Conservation (phyloP, 1,284 basidiomycete genomes). For the Leccinum pachyderme region DNA sequence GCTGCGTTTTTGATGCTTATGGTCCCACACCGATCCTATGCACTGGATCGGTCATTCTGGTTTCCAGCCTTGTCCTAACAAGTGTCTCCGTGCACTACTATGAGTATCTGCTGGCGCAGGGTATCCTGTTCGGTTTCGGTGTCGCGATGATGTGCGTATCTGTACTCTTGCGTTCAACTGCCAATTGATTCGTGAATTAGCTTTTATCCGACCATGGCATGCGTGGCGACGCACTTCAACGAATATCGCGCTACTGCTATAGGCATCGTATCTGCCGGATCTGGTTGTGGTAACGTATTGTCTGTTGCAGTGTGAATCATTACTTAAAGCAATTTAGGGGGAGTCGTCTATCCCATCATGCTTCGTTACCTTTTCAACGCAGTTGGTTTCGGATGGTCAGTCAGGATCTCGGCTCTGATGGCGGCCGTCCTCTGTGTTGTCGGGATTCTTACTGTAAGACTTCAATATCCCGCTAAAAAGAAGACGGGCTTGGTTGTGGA, state of each 20-base stretch:
- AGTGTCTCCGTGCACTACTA: conserved; percentile 56
- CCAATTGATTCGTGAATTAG: conserved; percentile 34
- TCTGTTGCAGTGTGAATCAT: conserved; percentile 17
- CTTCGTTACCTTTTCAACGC: conserved; percentile 53
- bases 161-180: conserved; percentile 2
- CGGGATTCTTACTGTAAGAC: conserved; percentile 42
- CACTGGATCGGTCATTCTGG: conserved; percentile 41
- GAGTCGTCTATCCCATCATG: conserved; percentile 66
- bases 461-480: conserved; percentile 21
- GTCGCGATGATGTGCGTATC: conserved; percentile 53
- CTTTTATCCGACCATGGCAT: conserved; percentile 55
- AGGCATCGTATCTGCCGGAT: conserved; percentile 53
- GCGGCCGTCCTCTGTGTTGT: conserved; percentile 41
- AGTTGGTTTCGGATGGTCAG: conserved; percentile 62
- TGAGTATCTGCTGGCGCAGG: conserved; percentile 60
- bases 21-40: conserved; percentile 49
- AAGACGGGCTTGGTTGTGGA: conserved; percentile 23
- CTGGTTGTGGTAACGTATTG: conserved; percentile 46
- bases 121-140: conserved; percentile 57
- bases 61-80: conserved; percentile 49
- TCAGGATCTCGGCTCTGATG: conserved; percentile 48
- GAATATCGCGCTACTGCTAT: conserved; percentile 59
- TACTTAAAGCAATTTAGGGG: conserved; percentile 41
- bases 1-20: conserved; percentile 48
- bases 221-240: conserved; percentile 54